A percentile compares a stretch with the other conserved stretches of the same genome.
phyloP scores from a whole-genome alignment of 495 filamentous ascomycete genomes.

The Podospora tetraspora region DNA sequence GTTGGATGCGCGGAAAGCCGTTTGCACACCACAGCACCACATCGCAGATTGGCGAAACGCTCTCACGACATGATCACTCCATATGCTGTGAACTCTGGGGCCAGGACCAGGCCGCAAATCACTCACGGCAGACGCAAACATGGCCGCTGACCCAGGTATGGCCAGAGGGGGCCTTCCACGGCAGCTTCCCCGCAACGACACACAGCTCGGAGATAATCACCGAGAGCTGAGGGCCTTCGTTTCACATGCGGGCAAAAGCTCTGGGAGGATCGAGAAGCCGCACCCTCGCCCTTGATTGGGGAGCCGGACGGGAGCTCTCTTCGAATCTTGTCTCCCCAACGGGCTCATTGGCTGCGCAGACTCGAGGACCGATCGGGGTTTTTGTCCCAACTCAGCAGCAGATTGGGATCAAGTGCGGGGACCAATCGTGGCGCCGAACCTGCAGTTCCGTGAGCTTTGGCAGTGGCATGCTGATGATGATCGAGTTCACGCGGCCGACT shows the following conservation, averaged over 20 bases:
- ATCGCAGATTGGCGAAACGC: neutral
- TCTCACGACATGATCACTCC: neutral
- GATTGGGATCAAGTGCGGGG: conserved; percentile 10
- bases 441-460: conserved; percentile 4
- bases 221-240: neutral
- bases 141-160: neutral
- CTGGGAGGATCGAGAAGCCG: neutral
- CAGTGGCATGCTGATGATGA: neutral
- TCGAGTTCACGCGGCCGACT: conserved; percentile 5
- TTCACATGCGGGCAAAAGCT: neutral
- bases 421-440: conserved; percentile 6
- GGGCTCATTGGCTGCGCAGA: neutral
- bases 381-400: conserved; percentile 4
- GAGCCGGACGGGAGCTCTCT: neutral
- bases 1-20: conserved; percentile 11
- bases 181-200: neutral
- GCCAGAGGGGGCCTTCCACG: neutral
- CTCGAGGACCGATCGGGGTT: conserved; percentile 5
- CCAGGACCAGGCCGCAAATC: neutral
- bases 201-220: conserved; percentile 2
- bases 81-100: neutral
- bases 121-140: neutral
- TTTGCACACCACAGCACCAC: conserved; percentile 1
- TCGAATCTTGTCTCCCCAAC: conserved; percentile 6
- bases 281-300: conserved; percentile 1